Percentiles rank a stretch among this genome's conserved stretches.
Conservation (phyloP, 2,329 filamentous ascomycete species). For the Aschersonia sp. region DNA sequence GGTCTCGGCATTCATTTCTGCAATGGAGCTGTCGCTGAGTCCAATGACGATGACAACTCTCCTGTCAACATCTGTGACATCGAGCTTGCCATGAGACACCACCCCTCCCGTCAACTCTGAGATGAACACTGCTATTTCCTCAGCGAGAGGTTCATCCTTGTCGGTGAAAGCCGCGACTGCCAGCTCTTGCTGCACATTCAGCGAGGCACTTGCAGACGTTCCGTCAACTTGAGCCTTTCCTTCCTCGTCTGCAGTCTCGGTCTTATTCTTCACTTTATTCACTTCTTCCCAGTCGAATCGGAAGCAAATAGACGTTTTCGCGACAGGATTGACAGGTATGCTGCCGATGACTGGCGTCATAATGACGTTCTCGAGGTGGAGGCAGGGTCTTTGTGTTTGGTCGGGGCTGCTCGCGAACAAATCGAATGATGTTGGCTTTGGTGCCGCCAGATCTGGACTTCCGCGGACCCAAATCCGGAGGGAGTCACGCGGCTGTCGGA, state of each 20-base stretch:
- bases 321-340: neutral
- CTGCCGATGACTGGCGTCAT: neutral
- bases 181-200: neutral
- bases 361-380: neutral
- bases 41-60: too few relatives aligned
- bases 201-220: neutral
- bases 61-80: too few relatives aligned
- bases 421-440: neutral
- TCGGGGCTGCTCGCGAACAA: neutral
- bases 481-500: neutral
- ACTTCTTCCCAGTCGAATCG: neutral
- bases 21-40: too few relatives aligned
- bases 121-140: too few relatives aligned
- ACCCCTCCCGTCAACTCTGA: too few relatives aligned
- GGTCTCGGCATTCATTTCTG: too few relatives aligned
- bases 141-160: too few relatives aligned
- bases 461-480: neutral
- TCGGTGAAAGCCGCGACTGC: neutral
- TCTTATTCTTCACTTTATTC: neutral
- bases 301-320: neutral
- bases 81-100: too few relatives aligned
- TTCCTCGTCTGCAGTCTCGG: neutral
- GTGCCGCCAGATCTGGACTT: neutral
- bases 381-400: neutral
- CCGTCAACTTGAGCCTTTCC: neutral